Evolutionary conservation across 164 flowering plant genomes (phyloP), one percentile per base, ranked within the genome.

Genomic region (Sedum album): DNA sequence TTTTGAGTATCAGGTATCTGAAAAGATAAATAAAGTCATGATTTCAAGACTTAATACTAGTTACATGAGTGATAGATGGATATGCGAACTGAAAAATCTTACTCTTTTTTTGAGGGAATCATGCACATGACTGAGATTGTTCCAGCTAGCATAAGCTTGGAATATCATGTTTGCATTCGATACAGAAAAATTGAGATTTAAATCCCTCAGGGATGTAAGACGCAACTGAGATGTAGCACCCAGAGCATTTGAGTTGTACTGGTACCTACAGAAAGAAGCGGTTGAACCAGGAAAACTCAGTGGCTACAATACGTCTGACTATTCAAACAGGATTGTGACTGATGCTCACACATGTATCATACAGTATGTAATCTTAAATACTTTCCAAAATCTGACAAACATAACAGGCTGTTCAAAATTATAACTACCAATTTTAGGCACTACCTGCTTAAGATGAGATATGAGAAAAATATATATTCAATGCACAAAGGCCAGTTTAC

Each of bases 111-210:
- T 78, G 66, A 70, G 48, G 68, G 85, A 73, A 67, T 80, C 84
- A 68, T 88, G 86, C 39, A 74, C 84, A 70, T 80, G 79, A 49
- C 76, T 80, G 66, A 91, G 87, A 78, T 81, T 87, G 70, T 73
- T 87, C 99, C 99, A 94, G 83, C 97, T 94, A 41, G 91, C 87
- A 84, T 94, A 94, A 36, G 99, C 99, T 88, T 94, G 99, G 70
- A 94, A 75, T 48, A 94, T 76, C 92, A 86, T 88, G 76, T 94
- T 94, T 65, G 79, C 84, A 83, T 90, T 92, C 61, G 96, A 90
- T 20, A 86, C 92, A n/a, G 99, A 84, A 68, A 92, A 72, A 83
- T 94, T 94, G 74, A 94, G 66, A 72, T 90, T 94, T 41, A 94
- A 80, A 77, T 90, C 96, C 77, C 83, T 76, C 10, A 87, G 82